phyloP scores from a whole-genome alignment of 306 rosid species.

The Quercus robur region DNA sequence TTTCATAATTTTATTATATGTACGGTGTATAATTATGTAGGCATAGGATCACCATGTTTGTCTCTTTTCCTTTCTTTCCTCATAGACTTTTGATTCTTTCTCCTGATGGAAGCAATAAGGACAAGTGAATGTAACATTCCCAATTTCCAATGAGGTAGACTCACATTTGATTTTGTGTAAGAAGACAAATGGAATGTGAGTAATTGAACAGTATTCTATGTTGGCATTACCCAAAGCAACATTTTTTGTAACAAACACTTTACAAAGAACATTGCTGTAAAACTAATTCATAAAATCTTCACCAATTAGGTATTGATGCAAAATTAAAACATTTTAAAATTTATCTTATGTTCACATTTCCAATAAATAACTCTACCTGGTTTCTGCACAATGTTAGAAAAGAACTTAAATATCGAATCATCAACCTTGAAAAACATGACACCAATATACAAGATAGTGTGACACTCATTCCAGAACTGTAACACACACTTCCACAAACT shows the following conservation, averaged over 20 bases:
- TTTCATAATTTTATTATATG: not conserved
- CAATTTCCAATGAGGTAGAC: too few species aligned
- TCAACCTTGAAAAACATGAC: slow-evolving; percentile 40
- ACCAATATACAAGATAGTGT: slow-evolving; percentile 54
- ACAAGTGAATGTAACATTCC: too few species aligned
- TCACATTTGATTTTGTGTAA: too few species aligned
- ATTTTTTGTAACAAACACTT: not conserved
- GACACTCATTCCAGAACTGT: slow-evolving; percentile 29
- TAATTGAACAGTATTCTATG: too few species aligned
- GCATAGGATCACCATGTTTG: not conserved
- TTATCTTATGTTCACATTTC: not conserved
- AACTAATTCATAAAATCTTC: not conserved
- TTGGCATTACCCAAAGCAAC: not conserved
- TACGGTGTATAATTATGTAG: not conserved
- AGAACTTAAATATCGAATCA: slow-evolving; percentile 31
- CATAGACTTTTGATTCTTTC: not conserved
- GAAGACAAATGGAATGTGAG: too few species aligned
- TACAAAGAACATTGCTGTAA: not conserved
- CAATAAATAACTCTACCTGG: not conserved
- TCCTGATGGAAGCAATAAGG: too few species aligned
- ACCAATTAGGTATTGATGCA: not conserved
- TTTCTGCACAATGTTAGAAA: not conserved
- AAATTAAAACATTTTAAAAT: not conserved
- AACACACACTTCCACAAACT: slow-evolving; percentile 24
- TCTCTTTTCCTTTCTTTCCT: not conserved